phyloP scores from a whole-genome alignment of 805 yeast species.

The Lipomyces sp. region DNA sequence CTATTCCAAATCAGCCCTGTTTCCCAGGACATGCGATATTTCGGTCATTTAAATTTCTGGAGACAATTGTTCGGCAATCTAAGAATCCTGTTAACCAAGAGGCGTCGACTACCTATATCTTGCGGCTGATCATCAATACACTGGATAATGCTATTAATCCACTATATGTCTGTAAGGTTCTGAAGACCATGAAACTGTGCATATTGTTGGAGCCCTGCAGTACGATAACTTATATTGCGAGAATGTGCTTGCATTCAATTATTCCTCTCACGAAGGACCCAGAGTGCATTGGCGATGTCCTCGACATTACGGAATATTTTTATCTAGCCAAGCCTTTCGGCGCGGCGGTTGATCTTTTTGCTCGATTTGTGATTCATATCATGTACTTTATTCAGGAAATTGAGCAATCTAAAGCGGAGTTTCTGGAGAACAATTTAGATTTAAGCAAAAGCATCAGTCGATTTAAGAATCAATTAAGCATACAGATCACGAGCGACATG shows the following conservation, averaged over 20 bases:
- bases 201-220: neutral
- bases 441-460: too few species aligned
- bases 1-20: neutral
- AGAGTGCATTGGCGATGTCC: slow-evolving; percentile 11
- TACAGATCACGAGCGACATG: neutral
- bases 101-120: neutral
- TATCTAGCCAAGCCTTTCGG: neutral
- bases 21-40: neutral
- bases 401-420: neutral
- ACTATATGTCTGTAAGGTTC: slow-evolving; percentile 5
- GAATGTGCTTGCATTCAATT: slow-evolving; percentile 17
- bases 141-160: slow-evolving; percentile 4
- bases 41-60: neutral
- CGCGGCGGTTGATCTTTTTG: neutral
- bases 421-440: neutral
- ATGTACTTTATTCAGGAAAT: slow-evolving; percentile 3
- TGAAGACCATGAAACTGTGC: slow-evolving; percentile 6
- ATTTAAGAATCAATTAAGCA: neutral
- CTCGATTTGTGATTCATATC: slow-evolving; percentile 9
- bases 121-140: slow-evolving; percentile 9
- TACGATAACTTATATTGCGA: slow-evolving; percentile 3
- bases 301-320: slow-evolving; percentile 7
- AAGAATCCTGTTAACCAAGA: neutral
- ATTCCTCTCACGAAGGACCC: slow-evolving; percentile 2
- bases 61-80: neutral